Percentiles rank a stretch among this genome's conserved stretches.
phyloP scores from a whole-genome alignment of 139 green algal species.

The Closterium sp. region DNA sequence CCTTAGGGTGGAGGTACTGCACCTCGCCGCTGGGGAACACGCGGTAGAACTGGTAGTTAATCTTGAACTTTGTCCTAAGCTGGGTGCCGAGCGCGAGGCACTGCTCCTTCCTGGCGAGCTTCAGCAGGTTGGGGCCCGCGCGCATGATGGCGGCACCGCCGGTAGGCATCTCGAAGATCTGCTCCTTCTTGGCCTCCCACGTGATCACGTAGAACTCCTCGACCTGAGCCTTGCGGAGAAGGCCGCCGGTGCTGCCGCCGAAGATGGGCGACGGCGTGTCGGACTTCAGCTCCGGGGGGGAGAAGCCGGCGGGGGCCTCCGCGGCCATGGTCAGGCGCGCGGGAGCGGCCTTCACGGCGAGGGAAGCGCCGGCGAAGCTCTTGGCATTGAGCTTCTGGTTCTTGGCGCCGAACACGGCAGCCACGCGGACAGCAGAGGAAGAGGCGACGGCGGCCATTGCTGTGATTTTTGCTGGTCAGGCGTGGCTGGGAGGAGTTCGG shows the following conservation, averaged over 20 bases:
- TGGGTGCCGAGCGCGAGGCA: conserved; percentile 91
- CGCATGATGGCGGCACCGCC: conserved; percentile 98
- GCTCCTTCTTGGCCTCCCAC: conserved; percentile 84
- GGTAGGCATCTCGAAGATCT: conserved; percentile 99
- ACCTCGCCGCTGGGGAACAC: conserved; percentile 82
- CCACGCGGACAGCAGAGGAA: background rate
- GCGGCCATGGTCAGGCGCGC: conserved; percentile 12
- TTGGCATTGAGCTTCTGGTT: background rate
- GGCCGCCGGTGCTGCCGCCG: conserved; percentile 92
- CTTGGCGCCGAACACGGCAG: background rate
- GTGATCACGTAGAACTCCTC: conserved; percentile 60
- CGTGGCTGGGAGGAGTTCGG: background rate
- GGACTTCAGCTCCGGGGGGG: conserved; percentile 81
- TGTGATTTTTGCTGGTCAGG: background rate
- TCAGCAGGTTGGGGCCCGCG: conserved; percentile 96
- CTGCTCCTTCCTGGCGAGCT: conserved; percentile 98
- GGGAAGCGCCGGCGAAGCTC: background rate
- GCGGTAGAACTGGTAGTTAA: conserved; percentile 85
- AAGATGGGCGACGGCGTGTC: conserved; percentile 96
- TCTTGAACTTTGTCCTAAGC: conserved; percentile 98
- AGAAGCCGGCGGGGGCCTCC: conserved; percentile 61
- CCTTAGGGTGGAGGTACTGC: conserved; percentile 98
- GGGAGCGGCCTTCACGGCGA: background rate
- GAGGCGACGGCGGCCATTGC: background rate
- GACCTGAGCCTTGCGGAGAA: conserved; percentile 86